phyloP scores from a whole-genome alignment of 1,139 yeast genomes.

The Yueomyces sp. region DNA sequence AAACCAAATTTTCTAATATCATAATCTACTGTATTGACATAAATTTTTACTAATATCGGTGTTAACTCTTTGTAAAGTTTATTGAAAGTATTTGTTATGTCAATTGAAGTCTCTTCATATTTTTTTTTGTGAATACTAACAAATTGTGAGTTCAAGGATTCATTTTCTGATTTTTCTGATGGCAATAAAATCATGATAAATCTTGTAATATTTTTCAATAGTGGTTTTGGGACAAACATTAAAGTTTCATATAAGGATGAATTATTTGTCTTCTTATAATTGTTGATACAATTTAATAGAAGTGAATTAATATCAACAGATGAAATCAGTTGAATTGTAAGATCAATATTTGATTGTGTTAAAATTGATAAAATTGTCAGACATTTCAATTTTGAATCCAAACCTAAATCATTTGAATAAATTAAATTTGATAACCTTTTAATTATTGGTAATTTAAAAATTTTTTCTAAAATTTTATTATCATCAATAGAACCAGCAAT shows the following conservation, averaged over 20 bases:
- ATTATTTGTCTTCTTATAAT: conserved; percentile 10
- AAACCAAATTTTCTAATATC: conserved; percentile 51
- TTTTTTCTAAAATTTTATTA: conserved; percentile 8
- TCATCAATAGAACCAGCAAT: conserved; percentile 5
- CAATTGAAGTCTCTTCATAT: conserved; percentile 11
- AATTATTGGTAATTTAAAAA: conserved; percentile 13
- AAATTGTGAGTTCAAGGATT: conserved; percentile 17
- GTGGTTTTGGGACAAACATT: conserved; percentile 63
- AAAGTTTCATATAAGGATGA: conserved; percentile 38
- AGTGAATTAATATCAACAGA: conserved; percentile 7
- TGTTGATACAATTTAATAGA: conserved; percentile 11
- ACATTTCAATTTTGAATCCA: conserved; percentile 16
- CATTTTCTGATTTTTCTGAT: conserved; percentile 11
- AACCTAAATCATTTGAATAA: conserved; percentile 10
- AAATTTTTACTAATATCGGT: conserved; percentile 54
- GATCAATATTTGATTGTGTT: conserved; percentile 8
- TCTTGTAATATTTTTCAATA: conserved; percentile 42
- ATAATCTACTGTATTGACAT: conserved; percentile 64
- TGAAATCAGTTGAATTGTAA: conserved; percentile 10
- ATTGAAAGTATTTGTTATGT: background rate
- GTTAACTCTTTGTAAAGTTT: conserved; percentile 29
- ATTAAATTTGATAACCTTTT: conserved; percentile 12
- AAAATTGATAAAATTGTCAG: conserved; percentile 18
- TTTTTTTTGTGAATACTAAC: conserved; percentile 5
- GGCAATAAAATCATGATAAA: conserved; percentile 52